A percentile compares a stretch with the other conserved stretches of the same genome.
These are phyloP conservation scores for Aspergillus neotritici DNA, from an alignment of 2,329 filamentous ascomycete species.

Conservation along the genomic window DNA sequence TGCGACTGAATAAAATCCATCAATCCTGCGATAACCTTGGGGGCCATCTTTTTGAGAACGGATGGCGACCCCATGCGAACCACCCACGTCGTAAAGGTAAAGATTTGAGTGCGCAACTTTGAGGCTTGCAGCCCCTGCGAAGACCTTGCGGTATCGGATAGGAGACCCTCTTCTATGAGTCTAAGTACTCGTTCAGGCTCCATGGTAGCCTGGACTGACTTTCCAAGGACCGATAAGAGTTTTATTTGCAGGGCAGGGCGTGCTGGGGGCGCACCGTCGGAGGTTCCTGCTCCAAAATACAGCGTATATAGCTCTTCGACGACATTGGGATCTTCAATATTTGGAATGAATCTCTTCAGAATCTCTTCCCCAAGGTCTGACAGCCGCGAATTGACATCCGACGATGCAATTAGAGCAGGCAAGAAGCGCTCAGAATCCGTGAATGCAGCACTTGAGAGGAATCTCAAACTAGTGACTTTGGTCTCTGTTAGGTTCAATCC, in stretches of 20 bases:
- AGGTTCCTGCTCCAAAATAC: slow-evolving; percentile 58
- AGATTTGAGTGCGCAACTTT: slow-evolving; percentile 75
- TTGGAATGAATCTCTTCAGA: slow-evolving; percentile 66
- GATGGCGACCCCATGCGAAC: slow-evolving; percentile 63
- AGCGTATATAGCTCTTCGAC: slow-evolving; percentile 64
- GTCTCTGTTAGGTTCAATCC: slow-evolving; percentile 64
- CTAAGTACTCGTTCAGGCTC: slow-evolving; percentile 63
- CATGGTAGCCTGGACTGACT: slow-evolving; percentile 66
- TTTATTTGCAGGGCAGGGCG: slow-evolving; percentile 70
- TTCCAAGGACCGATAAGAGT: slow-evolving; percentile 69
- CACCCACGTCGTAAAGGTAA: slow-evolving; percentile 82
- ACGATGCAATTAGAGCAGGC: slow-evolving; percentile 74
- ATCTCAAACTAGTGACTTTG: slow-evolving; percentile 62
- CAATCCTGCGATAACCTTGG: slow-evolving; percentile 62
- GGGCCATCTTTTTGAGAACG: slow-evolving; percentile 60
- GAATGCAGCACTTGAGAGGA: slow-evolving; percentile 82
- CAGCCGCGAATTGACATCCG: slow-evolving; percentile 74
- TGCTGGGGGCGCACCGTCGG: slow-evolving; percentile 41
- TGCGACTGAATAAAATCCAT: slow-evolving; percentile 69
- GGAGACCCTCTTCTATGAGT: slow-evolving; percentile 63
- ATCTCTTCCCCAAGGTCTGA: slow-evolving; percentile 83
- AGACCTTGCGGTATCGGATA: slow-evolving; percentile 37
- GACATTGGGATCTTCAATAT: slow-evolving; percentile 62
- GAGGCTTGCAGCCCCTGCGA: slow-evolving; percentile 64
- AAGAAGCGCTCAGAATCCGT: slow-evolving; percentile 76